A percentile compares a stretch with the other conserved stretches of the same genome.
These are phyloP conservation scores for Fusarium guadeloupense DNA, from an alignment of 2,329 filamentous ascomycete genomes.

Conservation along the genomic window DNA sequence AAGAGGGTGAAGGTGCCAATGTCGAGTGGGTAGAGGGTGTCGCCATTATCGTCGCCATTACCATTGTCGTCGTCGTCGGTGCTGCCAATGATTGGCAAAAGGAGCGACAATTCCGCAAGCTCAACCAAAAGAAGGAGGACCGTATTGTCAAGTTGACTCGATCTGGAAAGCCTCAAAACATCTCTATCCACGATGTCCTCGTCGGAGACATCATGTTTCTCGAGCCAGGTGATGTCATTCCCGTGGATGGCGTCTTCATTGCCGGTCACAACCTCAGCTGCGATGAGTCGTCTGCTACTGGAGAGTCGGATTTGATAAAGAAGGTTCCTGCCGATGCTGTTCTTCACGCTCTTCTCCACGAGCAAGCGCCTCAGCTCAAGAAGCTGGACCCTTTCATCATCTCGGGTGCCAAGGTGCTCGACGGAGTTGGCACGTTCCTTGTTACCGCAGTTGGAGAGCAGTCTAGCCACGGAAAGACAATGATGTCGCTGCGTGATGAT, in stretches of 20 bases:
- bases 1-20: constrained; percentile 51
- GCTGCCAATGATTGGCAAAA: constrained; percentile 75
- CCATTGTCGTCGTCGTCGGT: constrained; percentile 70
- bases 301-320: constrained; percentile 76
- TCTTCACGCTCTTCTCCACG: constrained; percentile 57
- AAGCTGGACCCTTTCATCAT: constrained; percentile 73
- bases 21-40: constrained; percentile 75
- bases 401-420: constrained; percentile 63
- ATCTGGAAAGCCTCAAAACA: constrained; percentile 69
- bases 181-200: constrained; percentile 73
- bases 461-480: constrained; percentile 62
- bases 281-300: constrained; percentile 77
- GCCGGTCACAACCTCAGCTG: constrained; percentile 63
- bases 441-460: constrained; percentile 64
- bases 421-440: constrained; percentile 64
- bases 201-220: constrained; percentile 76
- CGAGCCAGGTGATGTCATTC: constrained; percentile 74
- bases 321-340: constrained; percentile 71
- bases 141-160: constrained; percentile 72
- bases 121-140: constrained; percentile 71
- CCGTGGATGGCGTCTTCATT: constrained; percentile 76
- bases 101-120: constrained; percentile 70
- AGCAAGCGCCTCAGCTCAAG: constrained; percentile 55
- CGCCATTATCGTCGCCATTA: constrained; percentile 71
- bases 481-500: constrained; percentile 63